Conservation (phyloP, 306 rosid genomes). For the Dalbergia cochinchinensis region DNA sequence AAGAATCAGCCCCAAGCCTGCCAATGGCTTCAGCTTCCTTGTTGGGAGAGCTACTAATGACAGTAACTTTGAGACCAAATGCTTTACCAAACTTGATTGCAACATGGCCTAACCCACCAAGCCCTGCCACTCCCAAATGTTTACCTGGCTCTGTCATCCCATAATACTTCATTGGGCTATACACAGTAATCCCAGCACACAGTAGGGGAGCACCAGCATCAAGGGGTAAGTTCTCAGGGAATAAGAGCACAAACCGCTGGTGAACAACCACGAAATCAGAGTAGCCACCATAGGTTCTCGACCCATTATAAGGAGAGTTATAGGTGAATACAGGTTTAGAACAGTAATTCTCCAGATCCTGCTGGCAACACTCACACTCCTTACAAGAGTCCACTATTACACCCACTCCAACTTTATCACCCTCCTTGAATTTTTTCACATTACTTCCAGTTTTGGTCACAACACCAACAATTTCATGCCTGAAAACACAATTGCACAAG, state of each 20-base stretch:
- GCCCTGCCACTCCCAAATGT: slow-evolving; percentile 95
- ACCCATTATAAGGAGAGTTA: slow-evolving; percentile 63
- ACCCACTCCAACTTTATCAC: slow-evolving; percentile 94
- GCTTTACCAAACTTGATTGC: slow-evolving; percentile 92
- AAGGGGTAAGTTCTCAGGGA: slow-evolving; percentile 81
- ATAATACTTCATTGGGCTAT: slow-evolving; percentile 91
- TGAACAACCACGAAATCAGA: slow-evolving; percentile 78
- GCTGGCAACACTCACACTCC: slow-evolving; percentile 75
- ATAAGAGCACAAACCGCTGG: slow-evolving; percentile 68
- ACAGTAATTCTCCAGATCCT: slow-evolving; percentile 86
- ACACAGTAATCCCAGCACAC: slow-evolving; percentile 91
- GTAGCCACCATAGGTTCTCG: slow-evolving; percentile 82
- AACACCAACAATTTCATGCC: slow-evolving; percentile 90
- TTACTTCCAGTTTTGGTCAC: slow-evolving; percentile 74
- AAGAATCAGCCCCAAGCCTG: slow-evolving; percentile 85
- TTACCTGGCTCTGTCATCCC: slow-evolving; percentile 90
- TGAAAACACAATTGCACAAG: slow-evolving; percentile 40
- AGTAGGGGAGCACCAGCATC: slow-evolving; percentile 91
- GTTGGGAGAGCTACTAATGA: slow-evolving; percentile 73
- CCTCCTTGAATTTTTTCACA: slow-evolving; percentile 75
- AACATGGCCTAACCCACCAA: slow-evolving; percentile 94
- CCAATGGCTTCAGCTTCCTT: slow-evolving; percentile 76
- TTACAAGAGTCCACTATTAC: slow-evolving; percentile 82
- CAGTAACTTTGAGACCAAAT: slow-evolving; percentile 95
- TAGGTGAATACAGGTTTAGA: slow-evolving; percentile 64